Base-by-base conservation (phyloP, 768 basidiomycete species). In the Amanita exitialis region DNA sequence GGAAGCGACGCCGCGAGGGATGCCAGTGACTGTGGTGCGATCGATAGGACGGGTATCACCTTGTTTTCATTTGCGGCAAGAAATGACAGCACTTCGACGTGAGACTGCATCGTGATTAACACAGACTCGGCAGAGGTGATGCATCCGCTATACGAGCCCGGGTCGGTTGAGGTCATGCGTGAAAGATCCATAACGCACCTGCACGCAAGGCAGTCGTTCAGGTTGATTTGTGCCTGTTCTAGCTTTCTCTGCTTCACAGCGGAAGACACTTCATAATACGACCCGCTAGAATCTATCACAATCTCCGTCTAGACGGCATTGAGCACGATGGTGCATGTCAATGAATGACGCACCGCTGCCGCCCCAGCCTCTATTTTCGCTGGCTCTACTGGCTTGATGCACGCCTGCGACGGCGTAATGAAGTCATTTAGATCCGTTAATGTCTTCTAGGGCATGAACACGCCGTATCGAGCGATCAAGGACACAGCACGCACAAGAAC, bases 61-160 rank as follows among this genome's bases (percentile, higher is more conserved):
- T 38, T 57, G 44, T 58, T 59, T 30, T 44, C 68, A 56, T 89
- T 90, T 20, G 70, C 65, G 35, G 73, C 66, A 12, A 97, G 75
- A 59, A 91, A 86, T 44, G 78, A 77, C 43, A 95, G 78, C 3
- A 98, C 94, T 65, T 99, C 94, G 13, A 79, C 79, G 60, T 97
- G 94, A 6, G 92, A 95, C 65, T 99, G 95, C 34, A 96, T 75
- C 10, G 93, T 93, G 61, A 99, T 96, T 53, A 99, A 78, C 42
- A 98, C 83, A 16, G 92, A 95, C 72, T 99, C 95, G 20, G 95
- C 95, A 35, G 95, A 97, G 3, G 96, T 99, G 59, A 99, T 97
- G 62, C 96, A 99, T 2, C 96, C 96, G 53, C 95, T 96, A 3
- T 27, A 46, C 9, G 35, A 20, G 13, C 20, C 25, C 38, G 42